Base-by-base conservation (phyloP, 2,329 filamentous ascomycete genomes). In the Cladophialophora chaetospira region DNA sequence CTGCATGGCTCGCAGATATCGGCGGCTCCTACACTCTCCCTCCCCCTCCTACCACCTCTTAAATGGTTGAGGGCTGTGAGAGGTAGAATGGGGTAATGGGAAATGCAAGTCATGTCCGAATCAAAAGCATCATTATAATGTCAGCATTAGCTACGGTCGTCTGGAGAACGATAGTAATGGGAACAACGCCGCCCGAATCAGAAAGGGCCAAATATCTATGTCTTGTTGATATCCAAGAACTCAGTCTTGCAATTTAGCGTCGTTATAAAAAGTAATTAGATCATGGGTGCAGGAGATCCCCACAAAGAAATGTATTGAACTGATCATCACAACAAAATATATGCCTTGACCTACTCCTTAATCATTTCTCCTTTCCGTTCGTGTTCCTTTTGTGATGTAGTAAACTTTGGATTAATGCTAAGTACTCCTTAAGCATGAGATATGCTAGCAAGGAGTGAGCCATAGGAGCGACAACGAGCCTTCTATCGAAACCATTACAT, bases 1-100 rank as follows among this genome's bases (percentile, higher is more conserved):
- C 60, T 29, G 61, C 53, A n/a, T 65, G 62, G 62, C 23, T 57
- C 26, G 28, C 45, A 6, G 58, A 65, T 38, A 56, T 65, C 40
- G 62, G 62, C 17, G 62, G 60, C 31, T 56, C 55, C 33, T 50
- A 38, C 56, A 43, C 58, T 45, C 58, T 53, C 40, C 17, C 53
- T 11, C 50, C 50, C 29, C 42, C 53, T 28, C 26, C 35, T 1
- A 33, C 42, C 33, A 13, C 13, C 6, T 11, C 25, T 11, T 26
- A 29, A 28, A 42, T 9, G 17, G 35, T 38, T 31, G 28, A 48
- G 45, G 29, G 2, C 15, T 6, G 28, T 28, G 26, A 46, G 17
- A 48, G 35, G 35, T 15, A 11, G 5, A 5, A 15, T 5, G 15
- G 15, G 15, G 21, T 25, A 23, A 38, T 13, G 38, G 8, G 23